Evolutionary conservation across 2,329 filamentous ascomycete genomes (phyloP), one percentile per base, ranked within the genome.

Genomic region (Alternaria hordeiaustralica): DNA sequence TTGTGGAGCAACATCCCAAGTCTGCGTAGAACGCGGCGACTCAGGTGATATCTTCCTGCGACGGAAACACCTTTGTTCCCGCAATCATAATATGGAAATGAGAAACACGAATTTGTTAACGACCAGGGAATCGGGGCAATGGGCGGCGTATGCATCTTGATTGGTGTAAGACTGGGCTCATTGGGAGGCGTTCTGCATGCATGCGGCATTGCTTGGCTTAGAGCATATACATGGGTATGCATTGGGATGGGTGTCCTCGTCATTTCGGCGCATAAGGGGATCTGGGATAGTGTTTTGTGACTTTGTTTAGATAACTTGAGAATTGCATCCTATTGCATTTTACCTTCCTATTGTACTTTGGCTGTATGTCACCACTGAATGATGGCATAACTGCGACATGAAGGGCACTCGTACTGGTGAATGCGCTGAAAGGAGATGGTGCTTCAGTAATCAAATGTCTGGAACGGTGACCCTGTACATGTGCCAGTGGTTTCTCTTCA

Each of bases 1-100:
- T 96, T 26, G 84, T 85, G 11, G 80, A 83, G 71, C 81, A 85
- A 69, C 70, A 79, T 54, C 74, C 74, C 15, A 76, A 74, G 58
- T 74, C 74, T n/a, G 75, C 73, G 25, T 78, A 73, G 56, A 59
- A 45, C 23, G 55, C 41, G 46, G 36, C 45, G 23, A 46, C 28
- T 45, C 18, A 18, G 25, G 21, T 21, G 46, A 21, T 49, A 28
- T 18, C 36, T 36, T 59, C 25, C n/a, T 44, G 18, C 25, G 51
- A 59, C 6, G 55, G 50, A 44, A 65, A 45, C 12, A 23, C 47
- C 23, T 44, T 26, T 55, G 49, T 60, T 18, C 58, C 58, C 15
- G 43, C 53, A 44, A 60, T 67, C 49, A 61, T 64, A 57, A 65
- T 58, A 59, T 58, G 62, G 45, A 50, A 61, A 61, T 56, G 59